Percentiles rank a stretch among this genome's conserved stretches.
Conservation (phyloP, 2,329 filamentous ascomycete species). For the Elsinoe fawcettii region DNA sequence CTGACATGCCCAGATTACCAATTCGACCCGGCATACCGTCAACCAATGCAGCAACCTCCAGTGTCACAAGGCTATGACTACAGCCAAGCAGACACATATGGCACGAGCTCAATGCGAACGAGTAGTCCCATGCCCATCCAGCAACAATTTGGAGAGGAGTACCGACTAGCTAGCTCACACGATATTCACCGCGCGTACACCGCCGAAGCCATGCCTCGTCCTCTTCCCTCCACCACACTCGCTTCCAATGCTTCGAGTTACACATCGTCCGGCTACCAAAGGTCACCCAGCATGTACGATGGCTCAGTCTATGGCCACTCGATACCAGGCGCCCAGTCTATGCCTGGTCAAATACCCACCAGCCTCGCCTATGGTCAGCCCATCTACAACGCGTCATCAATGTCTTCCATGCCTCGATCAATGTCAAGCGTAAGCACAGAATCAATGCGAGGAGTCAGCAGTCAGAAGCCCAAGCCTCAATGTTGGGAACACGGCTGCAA, state of each 20-base stretch:
- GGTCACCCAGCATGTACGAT: conserved; percentile 28
- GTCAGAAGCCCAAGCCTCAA: conserved; percentile 67
- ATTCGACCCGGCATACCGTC: conserved; percentile 9
- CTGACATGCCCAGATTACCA: conserved; percentile 9
- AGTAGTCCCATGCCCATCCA: conserved; percentile 14
- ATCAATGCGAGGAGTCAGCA: conserved; percentile 28
- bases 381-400: conserved; percentile 9
- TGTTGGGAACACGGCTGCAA: conserved; percentile 98
- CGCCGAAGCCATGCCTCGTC: neutral
- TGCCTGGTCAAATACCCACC: conserved; percentile 8
- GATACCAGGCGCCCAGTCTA: neutral
- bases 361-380: conserved; percentile 2
- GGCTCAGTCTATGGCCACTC: conserved; percentile 24
- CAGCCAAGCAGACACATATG: conserved; percentile 5
- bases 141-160: conserved; percentile 12
- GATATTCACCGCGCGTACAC: neutral
- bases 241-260: conserved; percentile 11
- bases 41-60: conserved; percentile 10
- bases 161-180: conserved; percentile 5
- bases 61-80: conserved; percentile 11
- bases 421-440: conserved; percentile 20
- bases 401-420: conserved; percentile 11
- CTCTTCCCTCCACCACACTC: conserved; percentile 1
- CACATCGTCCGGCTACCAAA: conserved; percentile 10
- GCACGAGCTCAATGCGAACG: conserved; percentile 8